These are phyloP conservation scores for Mantamonas sphyraenae DNA, from an alignment of 78 protist species.

Conservation along the genomic window DNA sequence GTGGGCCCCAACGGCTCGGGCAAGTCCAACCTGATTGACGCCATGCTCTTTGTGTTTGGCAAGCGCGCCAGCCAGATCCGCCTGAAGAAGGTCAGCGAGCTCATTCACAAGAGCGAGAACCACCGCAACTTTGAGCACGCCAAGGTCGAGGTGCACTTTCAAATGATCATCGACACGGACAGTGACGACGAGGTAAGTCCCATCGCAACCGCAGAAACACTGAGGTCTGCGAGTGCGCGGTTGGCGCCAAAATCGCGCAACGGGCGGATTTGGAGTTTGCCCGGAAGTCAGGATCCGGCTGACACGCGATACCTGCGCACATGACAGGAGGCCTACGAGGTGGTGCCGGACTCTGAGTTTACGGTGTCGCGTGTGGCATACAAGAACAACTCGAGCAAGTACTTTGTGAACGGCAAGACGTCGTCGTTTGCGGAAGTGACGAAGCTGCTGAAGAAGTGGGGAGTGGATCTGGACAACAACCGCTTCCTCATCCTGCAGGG, in stretches of 20 bases:
- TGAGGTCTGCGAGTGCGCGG: background rate
- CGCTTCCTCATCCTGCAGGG: constrained; percentile 98
- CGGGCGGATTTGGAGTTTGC: background rate
- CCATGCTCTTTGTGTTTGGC: constrained; percentile 98
- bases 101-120: constrained; percentile 89
- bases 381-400: constrained; percentile 39
- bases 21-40: constrained; percentile 98
- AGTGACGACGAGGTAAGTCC: too few species aligned
- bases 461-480: constrained; percentile 96
- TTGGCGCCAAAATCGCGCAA: background rate
- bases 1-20: constrained; percentile 99
- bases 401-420: constrained; percentile 60
- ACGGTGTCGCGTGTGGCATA: constrained; percentile 73
- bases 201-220: too few species aligned
- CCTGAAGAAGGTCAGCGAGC: constrained; percentile 79
- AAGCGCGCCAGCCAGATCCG: constrained; percentile 86
- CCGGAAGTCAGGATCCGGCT: background rate
- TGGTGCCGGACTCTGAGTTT: constrained; percentile 65
- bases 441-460: constrained; percentile 50
- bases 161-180: constrained; percentile 79
- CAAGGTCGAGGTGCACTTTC: constrained; percentile 88
- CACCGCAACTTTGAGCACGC: constrained; percentile 51
- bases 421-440: constrained; percentile 49
- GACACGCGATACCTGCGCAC: too few species aligned
- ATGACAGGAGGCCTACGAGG: constrained; percentile 15